Conservation (phyloP, 176 grass and related monocot genomes). For the Ensete ventricosum region DNA sequence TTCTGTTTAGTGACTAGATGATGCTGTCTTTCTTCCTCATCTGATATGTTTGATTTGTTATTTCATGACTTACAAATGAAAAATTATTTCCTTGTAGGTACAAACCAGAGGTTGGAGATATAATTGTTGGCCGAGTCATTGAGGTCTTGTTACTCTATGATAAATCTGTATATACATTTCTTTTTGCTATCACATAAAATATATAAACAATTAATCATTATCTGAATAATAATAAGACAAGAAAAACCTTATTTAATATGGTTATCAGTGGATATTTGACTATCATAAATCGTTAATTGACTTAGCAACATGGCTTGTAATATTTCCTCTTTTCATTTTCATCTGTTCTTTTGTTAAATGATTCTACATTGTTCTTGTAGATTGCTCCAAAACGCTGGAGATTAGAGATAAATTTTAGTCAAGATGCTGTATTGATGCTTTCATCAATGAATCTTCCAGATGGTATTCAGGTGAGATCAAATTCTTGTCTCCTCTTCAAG, state of each 20-base stretch:
- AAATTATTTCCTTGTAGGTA: slow-evolving; percentile 37
- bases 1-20: neutral
- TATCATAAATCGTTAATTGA: too few relatives aligned
- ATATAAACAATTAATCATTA: neutral
- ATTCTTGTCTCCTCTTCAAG: slow-evolving; percentile 11
- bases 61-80: neutral
- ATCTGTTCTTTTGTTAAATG: neutral
- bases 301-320: neutral
- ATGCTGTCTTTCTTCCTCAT: neutral
- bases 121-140: slow-evolving; percentile 93
- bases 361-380: slow-evolving; percentile 22
- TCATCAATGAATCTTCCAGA: slow-evolving; percentile 92
- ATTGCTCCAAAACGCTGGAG: slow-evolving; percentile 82
- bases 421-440: slow-evolving; percentile 94
- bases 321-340: neutral
- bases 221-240: neutral
- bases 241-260: neutral
- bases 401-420: slow-evolving; percentile 89
- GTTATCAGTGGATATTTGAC: neutral
- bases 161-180: slow-evolving; percentile 9
- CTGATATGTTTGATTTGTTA: neutral
- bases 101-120: slow-evolving; percentile 96
- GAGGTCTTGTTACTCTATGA: slow-evolving; percentile 38
- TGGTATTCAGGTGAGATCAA: slow-evolving; percentile 64
- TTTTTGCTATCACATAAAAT: neutral